Conservation (phyloP, 371 early-diverging fungal species). For the Haplosporangium sp. region DNA sequence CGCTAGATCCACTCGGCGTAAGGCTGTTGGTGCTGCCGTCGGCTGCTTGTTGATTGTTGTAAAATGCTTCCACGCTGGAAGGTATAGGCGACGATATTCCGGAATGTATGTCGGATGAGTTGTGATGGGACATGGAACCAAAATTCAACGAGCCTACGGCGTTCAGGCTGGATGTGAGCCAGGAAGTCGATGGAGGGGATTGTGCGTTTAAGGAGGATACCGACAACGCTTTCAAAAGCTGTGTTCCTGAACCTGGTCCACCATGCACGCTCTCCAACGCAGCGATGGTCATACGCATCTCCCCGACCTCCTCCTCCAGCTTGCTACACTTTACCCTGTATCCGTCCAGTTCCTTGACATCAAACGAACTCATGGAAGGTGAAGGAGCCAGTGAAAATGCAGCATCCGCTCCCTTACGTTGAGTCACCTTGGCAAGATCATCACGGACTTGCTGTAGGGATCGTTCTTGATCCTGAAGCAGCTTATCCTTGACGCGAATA, state of each 20-base stretch:
- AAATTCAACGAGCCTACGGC: conserved; percentile 23
- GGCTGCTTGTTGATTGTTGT: not conserved
- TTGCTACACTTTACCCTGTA: conserved; percentile 30
- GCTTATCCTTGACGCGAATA: conserved; percentile 45
- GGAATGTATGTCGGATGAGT: conserved; percentile 5
- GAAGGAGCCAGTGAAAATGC: not conserved
- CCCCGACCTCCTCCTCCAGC: conserved; percentile 34
- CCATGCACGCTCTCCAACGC: conserved; percentile 42
- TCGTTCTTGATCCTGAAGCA: conserved; percentile 28
- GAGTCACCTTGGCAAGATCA: not conserved
- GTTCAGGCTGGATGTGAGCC: conserved; percentile 20
- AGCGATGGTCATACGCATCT: conserved; percentile 43
- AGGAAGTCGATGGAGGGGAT: conserved; percentile 10
- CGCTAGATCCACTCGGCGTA: not conserved
- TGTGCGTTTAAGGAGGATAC: conserved; percentile 3
- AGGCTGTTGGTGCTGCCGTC: conserved; percentile 2
- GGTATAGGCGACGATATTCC: conserved; percentile 8
- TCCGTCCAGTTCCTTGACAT: conserved; percentile 23
- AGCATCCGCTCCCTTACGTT: not conserved
- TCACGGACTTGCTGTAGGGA: conserved; percentile 1
- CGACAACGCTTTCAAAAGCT: conserved; percentile 10
- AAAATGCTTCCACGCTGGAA: conserved; percentile 10
- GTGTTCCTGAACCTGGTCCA: conserved; percentile 34
- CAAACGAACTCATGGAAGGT: conserved; percentile 23
- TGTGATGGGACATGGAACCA: conserved; percentile 13